Base-by-base conservation (phyloP, 2,329 filamentous ascomycete species). In the Sclerotinia spermophila region DNA sequence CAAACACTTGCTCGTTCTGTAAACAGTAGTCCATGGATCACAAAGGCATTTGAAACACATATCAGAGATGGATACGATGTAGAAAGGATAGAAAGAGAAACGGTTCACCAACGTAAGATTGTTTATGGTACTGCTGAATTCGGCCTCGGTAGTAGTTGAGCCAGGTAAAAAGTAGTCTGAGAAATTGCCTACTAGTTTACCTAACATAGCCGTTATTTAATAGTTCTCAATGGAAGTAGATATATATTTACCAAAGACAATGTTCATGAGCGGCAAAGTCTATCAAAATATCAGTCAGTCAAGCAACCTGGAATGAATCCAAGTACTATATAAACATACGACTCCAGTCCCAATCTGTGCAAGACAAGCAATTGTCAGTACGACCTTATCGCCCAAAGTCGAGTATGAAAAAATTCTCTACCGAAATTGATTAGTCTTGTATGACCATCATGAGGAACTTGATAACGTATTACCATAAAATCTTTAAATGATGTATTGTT, bases 251-350 rank as follows among this genome's bases (percentile, higher is more conserved):
- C 85, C 86, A 76, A 88, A 88, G 21, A 88, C 81, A 19, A 88
- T 82, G 70, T 88, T 89, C 83, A 89, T 86, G 62, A 89, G 74
- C 0, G 87, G 87, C 61, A 89, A 78, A 1, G 86, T 88, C 81
- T 83, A 69, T 17, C 53, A 27, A 24, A 66, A 35, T 35, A 30
- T 44, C 21, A 40, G 42, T 67, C 21, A 42, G 45, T 67, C 21
- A 42, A 3, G 27, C 51, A 42, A n/a, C 5, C 27, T 38, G 8
- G 4, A 40, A 38, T 30, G 33, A 27, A 27, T 27, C 4, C n/a
- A n/a, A 35, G 15, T 30, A 30, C 4, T 17, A 67, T 58, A 13
- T 24, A 27, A 60, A 72, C 74, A 62, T 75, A 77, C 76, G 45
- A 73, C 67, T 38, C 77, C 77, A 55, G 72, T 74, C 11, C 75